phyloP scores from a whole-genome alignment of 805 yeast genomes.

The Cyberlindnera veronae region DNA sequence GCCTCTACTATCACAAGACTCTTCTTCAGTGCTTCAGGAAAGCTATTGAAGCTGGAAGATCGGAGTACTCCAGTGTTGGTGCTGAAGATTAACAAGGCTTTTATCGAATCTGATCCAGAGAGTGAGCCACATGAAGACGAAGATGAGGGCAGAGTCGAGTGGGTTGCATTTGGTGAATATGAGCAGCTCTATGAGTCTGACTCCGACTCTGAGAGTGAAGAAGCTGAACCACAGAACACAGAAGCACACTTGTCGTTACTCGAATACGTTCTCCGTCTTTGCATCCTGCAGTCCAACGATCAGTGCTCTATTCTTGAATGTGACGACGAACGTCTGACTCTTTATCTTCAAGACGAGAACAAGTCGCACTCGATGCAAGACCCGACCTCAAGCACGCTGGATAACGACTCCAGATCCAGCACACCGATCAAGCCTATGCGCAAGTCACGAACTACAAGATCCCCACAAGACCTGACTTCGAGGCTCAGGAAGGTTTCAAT shows the following conservation, averaged over 20 bases:
- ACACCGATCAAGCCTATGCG: neutral
- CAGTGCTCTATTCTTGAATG: constrained; percentile 48
- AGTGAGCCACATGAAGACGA: constrained; percentile 26
- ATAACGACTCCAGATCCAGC: neutral
- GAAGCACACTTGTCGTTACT: neutral
- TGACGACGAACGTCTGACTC: constrained; percentile 61
- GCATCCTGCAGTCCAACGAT: constrained; percentile 59
- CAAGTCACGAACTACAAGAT: neutral
- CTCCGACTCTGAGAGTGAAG: constrained; percentile 24
- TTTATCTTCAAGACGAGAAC: constrained; percentile 59
- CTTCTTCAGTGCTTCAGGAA: constrained; percentile 71
- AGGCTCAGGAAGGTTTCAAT: neutral
- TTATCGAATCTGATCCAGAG: constrained; percentile 22
- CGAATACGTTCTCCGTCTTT: constrained; percentile 50
- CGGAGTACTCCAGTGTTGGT: constrained; percentile 64
- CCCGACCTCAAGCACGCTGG: neutral
- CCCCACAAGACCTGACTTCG: neutral
- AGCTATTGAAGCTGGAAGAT: constrained; percentile 58
- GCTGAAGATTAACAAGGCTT: constrained; percentile 40
- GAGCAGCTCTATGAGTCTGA: constrained; percentile 1
- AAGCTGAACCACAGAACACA: neutral
- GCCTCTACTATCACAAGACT: constrained; percentile 44
- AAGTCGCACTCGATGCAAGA: no score
- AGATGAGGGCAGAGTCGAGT: constrained; percentile 6
- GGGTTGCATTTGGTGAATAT: constrained; percentile 8